Percentiles rank a stretch among this genome's conserved stretches.
phyloP scores from a whole-genome alignment of 1,284 basidiomycete genomes.

The Marasmius tenuissimus region DNA sequence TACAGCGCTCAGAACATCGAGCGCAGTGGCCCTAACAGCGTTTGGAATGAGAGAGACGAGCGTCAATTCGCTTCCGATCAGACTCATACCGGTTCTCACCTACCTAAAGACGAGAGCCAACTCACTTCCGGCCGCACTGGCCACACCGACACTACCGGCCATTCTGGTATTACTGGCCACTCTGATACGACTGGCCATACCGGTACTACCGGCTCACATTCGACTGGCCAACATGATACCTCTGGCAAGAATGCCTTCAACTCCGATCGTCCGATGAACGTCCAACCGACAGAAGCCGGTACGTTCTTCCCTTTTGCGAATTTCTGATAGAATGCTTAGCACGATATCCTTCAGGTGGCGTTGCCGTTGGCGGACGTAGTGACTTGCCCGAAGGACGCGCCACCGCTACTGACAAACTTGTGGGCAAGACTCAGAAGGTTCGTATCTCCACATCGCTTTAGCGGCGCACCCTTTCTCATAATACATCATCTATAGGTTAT shows the following conservation, averaged over 20 bases:
- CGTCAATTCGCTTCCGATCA: slow-evolving; percentile 4
- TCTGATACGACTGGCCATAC: not conserved
- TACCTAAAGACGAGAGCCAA: not conserved
- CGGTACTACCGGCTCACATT: no score
- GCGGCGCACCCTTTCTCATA: not conserved
- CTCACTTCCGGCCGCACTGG: no score
- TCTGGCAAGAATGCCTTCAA: slow-evolving; percentile 31
- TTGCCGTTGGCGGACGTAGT: slow-evolving; percentile 42
- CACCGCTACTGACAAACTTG: slow-evolving; percentile 46
- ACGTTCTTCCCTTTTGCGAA: slow-evolving; percentile 5
- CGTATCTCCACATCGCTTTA: not conserved
- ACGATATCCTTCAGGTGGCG: slow-evolving; percentile 38
- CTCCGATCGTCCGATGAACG: slow-evolving; percentile 39
- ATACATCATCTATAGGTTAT: slow-evolving; percentile 35
- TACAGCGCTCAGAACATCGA: slow-evolving; percentile 28
- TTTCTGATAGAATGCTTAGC: not conserved
- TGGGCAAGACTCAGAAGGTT: slow-evolving; percentile 59
- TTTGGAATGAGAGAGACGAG: slow-evolving; percentile 11
- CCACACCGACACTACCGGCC: no score
- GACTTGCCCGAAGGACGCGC: slow-evolving; percentile 43
- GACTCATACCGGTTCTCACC: no score
- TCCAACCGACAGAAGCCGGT: slow-evolving; percentile 40
- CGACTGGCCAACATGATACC: not conserved
- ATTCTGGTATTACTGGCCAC: no score
- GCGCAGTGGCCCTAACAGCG: slow-evolving; percentile 6